Evolutionary conservation across 2,329 filamentous ascomycete genomes (phyloP).

Genomic region (Fusarium sp.): DNA sequence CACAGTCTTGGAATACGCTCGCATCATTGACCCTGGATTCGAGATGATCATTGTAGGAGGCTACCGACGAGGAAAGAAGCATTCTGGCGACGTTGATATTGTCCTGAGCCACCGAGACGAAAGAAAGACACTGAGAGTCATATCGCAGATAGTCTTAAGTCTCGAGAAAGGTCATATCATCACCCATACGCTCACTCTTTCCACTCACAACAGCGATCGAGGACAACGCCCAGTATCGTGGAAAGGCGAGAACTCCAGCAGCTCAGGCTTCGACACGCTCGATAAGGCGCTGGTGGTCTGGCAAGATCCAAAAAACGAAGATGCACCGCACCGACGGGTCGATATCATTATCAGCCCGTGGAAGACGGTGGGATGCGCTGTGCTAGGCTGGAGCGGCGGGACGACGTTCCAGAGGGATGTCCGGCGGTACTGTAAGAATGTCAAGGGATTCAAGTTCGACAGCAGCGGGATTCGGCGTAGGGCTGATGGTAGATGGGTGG

Average conservation of each 20-base stretch:
- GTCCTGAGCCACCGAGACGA: slow-evolving; percentile 85
- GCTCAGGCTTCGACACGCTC: slow-evolving; percentile 84
- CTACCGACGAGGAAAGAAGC: slow-evolving; percentile 82
- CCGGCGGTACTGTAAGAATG: slow-evolving; percentile 81
- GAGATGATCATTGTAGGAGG: slow-evolving; percentile 80
- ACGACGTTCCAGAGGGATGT: slow-evolving; percentile 93
- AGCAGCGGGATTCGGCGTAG: slow-evolving; percentile 86
- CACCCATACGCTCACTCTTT: slow-evolving; percentile 84
- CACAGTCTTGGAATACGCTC: slow-evolving; percentile 77
- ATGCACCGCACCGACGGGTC: slow-evolving; percentile 79
- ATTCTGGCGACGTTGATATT: slow-evolving; percentile 87
- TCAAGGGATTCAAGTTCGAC: slow-evolving; percentile 86
- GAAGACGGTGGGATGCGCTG: slow-evolving; percentile 88
- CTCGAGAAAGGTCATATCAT: slow-evolving; percentile 80
- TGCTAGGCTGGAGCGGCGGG: slow-evolving; percentile 89
- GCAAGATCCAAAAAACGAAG: slow-evolving; percentile 65
- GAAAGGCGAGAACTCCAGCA: slow-evolving; percentile 60
- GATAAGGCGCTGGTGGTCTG: slow-evolving; percentile 96
- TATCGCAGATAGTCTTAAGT: slow-evolving; percentile 77
- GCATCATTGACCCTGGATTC: slow-evolving; percentile 69
- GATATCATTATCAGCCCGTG: slow-evolving; percentile 94
- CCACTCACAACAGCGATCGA: slow-evolving; percentile 78
- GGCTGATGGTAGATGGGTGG: slow-evolving; percentile 76
- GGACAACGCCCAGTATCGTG: slow-evolving; percentile 73
- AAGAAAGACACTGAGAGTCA: slow-evolving; percentile 75